Evolutionary conservation across 1,139 yeast genomes (phyloP).

Genomic region (Taphrina confusa): DNA sequence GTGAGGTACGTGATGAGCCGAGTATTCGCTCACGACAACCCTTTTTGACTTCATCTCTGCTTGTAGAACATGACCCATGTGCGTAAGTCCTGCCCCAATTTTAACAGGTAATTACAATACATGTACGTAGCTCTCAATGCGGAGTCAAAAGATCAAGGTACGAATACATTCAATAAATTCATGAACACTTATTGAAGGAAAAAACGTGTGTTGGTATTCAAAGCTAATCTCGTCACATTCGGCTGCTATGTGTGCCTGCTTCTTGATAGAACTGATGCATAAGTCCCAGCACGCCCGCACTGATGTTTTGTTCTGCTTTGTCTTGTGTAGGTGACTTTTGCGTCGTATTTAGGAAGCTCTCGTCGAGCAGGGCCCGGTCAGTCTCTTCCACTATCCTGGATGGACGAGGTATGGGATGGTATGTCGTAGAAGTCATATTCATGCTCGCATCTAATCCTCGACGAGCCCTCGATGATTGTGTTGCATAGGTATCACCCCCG

Average conservation of each 20-base stretch:
- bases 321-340: slow-evolving; percentile 2
- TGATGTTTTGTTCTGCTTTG: background rate
- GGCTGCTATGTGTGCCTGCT: slow-evolving; percentile 24
- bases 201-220: too few relatives aligned
- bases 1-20: too few relatives aligned
- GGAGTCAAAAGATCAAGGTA: too few relatives aligned
- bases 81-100: too few relatives aligned
- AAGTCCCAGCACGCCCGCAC: slow-evolving; percentile 31
- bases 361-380: slow-evolving; percentile 10
- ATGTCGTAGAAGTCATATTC: background rate
- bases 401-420: slow-evolving; percentile 15
- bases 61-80: too few relatives aligned
- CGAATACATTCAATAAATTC: too few relatives aligned
- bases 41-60: too few relatives aligned
- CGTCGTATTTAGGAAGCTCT: slow-evolving; percentile 15
- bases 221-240: slow-evolving; percentile 4
- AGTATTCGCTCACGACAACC: too few relatives aligned
- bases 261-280: slow-evolving; percentile 34
- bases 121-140: too few relatives aligned
- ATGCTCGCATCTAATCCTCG: slow-evolving; percentile 6
- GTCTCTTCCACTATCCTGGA: background rate
- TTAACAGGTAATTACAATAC: too few relatives aligned
- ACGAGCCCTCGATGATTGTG: slow-evolving; percentile 19
- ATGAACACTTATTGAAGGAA: too few relatives aligned
- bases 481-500: slow-evolving; percentile 8